Evolutionary conservation across 1,284 basidiomycete genomes (phyloP).

Genomic region (Bondarzewia mesenterica): DNA sequence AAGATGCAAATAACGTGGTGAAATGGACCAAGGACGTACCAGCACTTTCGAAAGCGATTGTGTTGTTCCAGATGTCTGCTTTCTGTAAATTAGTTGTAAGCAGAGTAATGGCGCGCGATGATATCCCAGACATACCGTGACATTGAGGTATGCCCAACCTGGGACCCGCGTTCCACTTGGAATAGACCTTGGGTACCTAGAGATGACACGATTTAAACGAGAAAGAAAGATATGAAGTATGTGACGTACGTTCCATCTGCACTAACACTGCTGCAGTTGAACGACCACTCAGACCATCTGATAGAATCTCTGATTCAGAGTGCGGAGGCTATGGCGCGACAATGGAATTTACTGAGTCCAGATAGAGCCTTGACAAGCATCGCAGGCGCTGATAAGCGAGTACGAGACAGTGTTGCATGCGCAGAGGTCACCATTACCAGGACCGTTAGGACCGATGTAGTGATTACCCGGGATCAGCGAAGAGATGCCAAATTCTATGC

Average conservation of each 20-base stretch:
- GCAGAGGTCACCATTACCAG: slow-evolving; percentile 5
- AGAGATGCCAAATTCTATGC: slow-evolving; percentile 6
- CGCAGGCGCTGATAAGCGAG: slow-evolving; percentile 14
- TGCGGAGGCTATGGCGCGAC: too few species aligned
- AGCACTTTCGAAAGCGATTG: background rate
- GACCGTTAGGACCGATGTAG: slow-evolving; percentile 8
- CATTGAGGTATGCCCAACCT: slow-evolving; percentile 9
- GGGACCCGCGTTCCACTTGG: slow-evolving; percentile 8
- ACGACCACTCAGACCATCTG: slow-evolving; percentile 9
- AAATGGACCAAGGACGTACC: too few species aligned
- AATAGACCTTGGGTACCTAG: slow-evolving; percentile 6
- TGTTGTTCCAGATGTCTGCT: slow-evolving; percentile 4
- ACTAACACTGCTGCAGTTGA: slow-evolving; percentile 3
- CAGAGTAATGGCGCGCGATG: background rate
- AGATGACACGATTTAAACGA: background rate
- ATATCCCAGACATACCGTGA: slow-evolving; percentile 1
- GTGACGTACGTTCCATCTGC: slow-evolving; percentile 6
- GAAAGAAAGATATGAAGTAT: background rate
- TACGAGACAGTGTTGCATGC: slow-evolving; percentile 14
- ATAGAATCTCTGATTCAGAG: too few species aligned
- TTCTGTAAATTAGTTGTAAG: background rate
- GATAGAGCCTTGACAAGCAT: slow-evolving; percentile 7
- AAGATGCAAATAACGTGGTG: too few species aligned
- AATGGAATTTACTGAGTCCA: slow-evolving; percentile 12
- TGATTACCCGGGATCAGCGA: slow-evolving; percentile 1